Conservation (phyloP, 441 rosid genomes). For the Brassica balearica region DNA sequence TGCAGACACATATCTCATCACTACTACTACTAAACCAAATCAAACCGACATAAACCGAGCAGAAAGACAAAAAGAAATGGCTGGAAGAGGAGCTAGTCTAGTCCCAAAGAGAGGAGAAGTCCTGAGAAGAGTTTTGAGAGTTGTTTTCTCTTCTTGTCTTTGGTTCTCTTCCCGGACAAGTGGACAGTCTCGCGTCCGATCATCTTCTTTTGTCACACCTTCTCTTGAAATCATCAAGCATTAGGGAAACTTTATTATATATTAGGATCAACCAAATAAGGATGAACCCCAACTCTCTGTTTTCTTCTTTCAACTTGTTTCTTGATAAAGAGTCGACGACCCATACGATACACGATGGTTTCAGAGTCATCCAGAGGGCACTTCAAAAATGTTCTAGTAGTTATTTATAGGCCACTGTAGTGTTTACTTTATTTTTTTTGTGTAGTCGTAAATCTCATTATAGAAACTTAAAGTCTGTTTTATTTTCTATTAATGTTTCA, state of each 20-base stretch:
- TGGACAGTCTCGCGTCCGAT: slow-evolving; percentile 11
- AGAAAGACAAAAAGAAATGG: slow-evolving; percentile 21
- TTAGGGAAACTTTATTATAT: neutral
- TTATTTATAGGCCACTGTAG: slow-evolving; percentile 6
- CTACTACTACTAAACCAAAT: slow-evolving; percentile 19
- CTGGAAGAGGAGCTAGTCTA: slow-evolving; percentile 45
- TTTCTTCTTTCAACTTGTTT: slow-evolving; percentile 8
- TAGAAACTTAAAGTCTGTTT: neutral
- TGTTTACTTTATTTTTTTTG: neutral
- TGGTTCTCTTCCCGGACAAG: slow-evolving; percentile 33
- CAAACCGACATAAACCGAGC: slow-evolving; percentile 33
- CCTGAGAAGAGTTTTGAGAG: slow-evolving; percentile 45
- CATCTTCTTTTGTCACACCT: slow-evolving; percentile 33
- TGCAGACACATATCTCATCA: slow-evolving; percentile 28
- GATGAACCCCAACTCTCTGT: slow-evolving; percentile 9
- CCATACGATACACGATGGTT: slow-evolving; percentile 12
- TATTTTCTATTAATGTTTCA: neutral
- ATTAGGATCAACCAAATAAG: slow-evolving; percentile 25
- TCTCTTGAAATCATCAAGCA: slow-evolving; percentile 38
- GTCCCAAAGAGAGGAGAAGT: slow-evolving; percentile 63
- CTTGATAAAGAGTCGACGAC: slow-evolving; percentile 11
- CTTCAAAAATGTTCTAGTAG: slow-evolving; percentile 5
- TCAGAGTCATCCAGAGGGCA: slow-evolving; percentile 18
- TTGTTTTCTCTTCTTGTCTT: slow-evolving; percentile 37
- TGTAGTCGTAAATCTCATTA: neutral